Evolutionary conservation across 192 early-diverging fungal genomes (phyloP).

Genomic region (Backusella circina): DNA sequence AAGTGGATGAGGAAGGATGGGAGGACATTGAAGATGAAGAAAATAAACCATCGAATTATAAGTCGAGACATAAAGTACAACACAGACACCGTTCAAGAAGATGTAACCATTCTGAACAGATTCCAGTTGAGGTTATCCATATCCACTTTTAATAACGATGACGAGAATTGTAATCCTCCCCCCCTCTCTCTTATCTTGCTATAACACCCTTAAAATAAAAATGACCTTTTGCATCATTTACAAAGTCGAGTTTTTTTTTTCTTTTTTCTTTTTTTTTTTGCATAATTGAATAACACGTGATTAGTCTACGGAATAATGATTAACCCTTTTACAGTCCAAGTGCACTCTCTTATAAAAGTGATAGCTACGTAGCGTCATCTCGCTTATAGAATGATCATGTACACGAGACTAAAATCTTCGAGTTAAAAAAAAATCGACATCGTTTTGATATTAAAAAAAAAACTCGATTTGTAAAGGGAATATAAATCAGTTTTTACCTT

Average conservation of each 20-base stretch:
- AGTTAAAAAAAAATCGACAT: no score
- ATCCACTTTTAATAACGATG: neutral
- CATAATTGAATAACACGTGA: neutral
- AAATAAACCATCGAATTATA: neutral
- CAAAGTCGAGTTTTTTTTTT: no score
- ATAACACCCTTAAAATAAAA: no score
- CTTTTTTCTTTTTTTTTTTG: neutral
- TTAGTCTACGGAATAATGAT: neutral
- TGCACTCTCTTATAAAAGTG: neutral
- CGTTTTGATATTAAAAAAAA: no score
- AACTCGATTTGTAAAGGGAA: no score
- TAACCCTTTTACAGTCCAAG: neutral
- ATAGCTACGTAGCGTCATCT: neutral
- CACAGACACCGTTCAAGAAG: neutral
- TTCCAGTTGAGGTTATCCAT: constrained; percentile 7
- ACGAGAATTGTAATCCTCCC: no score
- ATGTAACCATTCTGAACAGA: neutral
- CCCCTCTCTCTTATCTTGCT: no score
- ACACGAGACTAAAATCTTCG: no score
- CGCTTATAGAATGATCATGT: neutral
- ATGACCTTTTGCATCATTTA: no score
- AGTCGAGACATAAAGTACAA: neutral
- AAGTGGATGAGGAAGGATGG: neutral
- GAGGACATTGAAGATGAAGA: neutral
- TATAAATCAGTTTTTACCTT: no score